A percentile compares a stretch with the other conserved stretches of the same genome.
These are phyloP conservation scores for Strigomonas oncopelti DNA, from an alignment of 208 protist genomes.

Conservation along the genomic window DNA sequence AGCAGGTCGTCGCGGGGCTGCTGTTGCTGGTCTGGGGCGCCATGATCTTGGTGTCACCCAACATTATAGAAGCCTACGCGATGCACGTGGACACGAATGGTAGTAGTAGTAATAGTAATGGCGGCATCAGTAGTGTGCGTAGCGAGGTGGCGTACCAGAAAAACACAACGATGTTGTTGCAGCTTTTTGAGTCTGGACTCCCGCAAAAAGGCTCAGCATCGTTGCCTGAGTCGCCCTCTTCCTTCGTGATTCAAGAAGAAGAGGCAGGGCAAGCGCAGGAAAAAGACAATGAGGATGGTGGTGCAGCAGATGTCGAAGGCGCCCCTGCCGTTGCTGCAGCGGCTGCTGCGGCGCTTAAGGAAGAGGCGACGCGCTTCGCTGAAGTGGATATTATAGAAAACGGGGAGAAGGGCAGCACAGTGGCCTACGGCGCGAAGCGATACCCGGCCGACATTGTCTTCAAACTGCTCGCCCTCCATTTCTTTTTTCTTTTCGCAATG, in stretches of 20 bases:
- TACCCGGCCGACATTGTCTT: constrained; percentile 57
- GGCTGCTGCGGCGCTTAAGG: not conserved
- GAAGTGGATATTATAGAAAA: not conserved
- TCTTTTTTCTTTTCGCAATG: constrained; percentile 60
- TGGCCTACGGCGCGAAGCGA: constrained; percentile 24
- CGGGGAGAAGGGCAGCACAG: constrained; percentile 11
- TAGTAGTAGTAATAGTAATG: not conserved
- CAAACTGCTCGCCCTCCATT: constrained; percentile 65
- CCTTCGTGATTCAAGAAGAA: too few relatives aligned
- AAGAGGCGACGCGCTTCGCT: too few relatives aligned
- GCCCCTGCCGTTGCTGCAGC: not conserved
- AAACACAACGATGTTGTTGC: not conserved
- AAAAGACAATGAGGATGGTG: too few relatives aligned
- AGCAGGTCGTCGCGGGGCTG: constrained; percentile 29
- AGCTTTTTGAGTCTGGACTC: too few relatives aligned
- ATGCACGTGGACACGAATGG: not conserved
- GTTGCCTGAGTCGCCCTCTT: too few relatives aligned
- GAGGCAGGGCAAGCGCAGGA: too few relatives aligned
- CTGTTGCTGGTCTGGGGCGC: constrained; percentile 67
- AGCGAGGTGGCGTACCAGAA: too few relatives aligned
- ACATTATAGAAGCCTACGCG: constrained; percentile 52
- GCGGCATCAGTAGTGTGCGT: not conserved
- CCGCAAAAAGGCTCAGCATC: too few relatives aligned
- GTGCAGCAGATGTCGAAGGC: not conserved
- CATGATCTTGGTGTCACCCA: constrained; percentile 63